Base-by-base conservation (phyloP, 1,139 yeast genomes). In the Hansenula anomala region DNA sequence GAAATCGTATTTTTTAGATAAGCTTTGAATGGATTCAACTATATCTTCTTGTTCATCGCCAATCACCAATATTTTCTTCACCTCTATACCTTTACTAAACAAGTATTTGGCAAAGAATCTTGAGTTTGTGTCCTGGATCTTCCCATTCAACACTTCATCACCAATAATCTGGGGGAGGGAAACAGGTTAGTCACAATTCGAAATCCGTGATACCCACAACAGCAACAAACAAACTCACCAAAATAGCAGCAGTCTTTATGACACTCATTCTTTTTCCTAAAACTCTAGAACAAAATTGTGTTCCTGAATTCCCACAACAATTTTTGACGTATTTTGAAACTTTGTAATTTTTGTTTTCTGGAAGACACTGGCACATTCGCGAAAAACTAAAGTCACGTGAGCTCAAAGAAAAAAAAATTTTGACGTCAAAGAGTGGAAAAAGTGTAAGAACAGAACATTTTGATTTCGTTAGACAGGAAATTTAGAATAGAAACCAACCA, bases 141-240 rank as follows among this genome's bases (percentile, higher is more conserved):
- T 88, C n/a, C 95, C 94, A 54, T 86, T 87, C 42, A 87, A 72
- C 1, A 88, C 84, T 60, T 87, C 96, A 59, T 87, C 96, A 6
- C 96, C 96, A 39, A 88, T 87, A 35, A 85, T 81, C 41, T 78
- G 31, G n/a, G n/a, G n/a, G n/a, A n/a, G n/a, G n/a, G n/a, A n/a
- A n/a, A n/a, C n/a, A n/a, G n/a, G n/a, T n/a, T n/a, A n/a, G n/a
- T n/a, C n/a, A n/a, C n/a, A n/a, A n/a, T n/a, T n/a, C n/a, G n/a
- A n/a, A n/a, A n/a, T n/a, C n/a, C n/a, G n/a, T n/a, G n/a, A n/a
- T n/a, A n/a, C 23, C 6, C 23, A 20, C 9, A 20, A 20, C 23
- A 7, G 9, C 23, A 7, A 6, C 9, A 6, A 20, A 20, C 9
- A 7, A 6, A 33, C 29, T 25, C 26, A 33, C 30, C 14, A 34